Evolutionary conservation across 2,329 filamentous ascomycete species (phyloP).

Genomic region (Ceratocystis huliohia): DNA sequence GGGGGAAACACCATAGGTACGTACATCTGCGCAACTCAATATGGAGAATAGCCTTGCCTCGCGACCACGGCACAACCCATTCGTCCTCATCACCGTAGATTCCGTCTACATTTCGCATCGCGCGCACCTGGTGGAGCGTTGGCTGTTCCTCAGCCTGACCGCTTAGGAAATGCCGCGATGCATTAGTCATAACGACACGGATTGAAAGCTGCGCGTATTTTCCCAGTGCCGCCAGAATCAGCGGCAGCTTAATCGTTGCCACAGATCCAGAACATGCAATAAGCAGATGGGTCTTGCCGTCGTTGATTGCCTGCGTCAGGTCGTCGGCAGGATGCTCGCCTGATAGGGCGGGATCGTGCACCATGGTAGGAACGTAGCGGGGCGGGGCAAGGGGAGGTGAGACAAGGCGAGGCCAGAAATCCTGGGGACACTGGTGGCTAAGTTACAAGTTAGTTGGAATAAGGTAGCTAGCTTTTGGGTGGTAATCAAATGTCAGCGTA

Average conservation of each 20-base stretch:
- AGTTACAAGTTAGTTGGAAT: no score
- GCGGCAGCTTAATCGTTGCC: conserved; percentile 74
- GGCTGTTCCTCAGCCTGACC: conserved; percentile 72
- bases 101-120: conserved; percentile 60
- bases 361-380: not conserved
- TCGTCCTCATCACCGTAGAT: conserved; percentile 79
- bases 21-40: conserved; percentile 63
- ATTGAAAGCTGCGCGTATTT: conserved; percentile 52
- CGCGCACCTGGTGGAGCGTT: conserved; percentile 43
- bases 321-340: conserved; percentile 18
- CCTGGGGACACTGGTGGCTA: no score
- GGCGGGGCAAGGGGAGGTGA: not conserved
- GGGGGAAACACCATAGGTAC: not conserved
- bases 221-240: conserved; percentile 49
- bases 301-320: conserved; percentile 21
- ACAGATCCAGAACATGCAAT: conserved; percentile 44
- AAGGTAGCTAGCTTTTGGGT: no score
- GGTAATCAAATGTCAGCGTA: no score
- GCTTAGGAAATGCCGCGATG: conserved; percentile 61
- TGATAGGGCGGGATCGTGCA: conserved; percentile 18
- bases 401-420: not conserved
- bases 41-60: conserved; percentile 71
- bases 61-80: conserved; percentile 65
- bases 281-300: conserved; percentile 34
- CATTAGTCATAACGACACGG: conserved; percentile 67